phyloP scores from a whole-genome alignment of 805 yeast species.

The Candida silvicultrix region DNA sequence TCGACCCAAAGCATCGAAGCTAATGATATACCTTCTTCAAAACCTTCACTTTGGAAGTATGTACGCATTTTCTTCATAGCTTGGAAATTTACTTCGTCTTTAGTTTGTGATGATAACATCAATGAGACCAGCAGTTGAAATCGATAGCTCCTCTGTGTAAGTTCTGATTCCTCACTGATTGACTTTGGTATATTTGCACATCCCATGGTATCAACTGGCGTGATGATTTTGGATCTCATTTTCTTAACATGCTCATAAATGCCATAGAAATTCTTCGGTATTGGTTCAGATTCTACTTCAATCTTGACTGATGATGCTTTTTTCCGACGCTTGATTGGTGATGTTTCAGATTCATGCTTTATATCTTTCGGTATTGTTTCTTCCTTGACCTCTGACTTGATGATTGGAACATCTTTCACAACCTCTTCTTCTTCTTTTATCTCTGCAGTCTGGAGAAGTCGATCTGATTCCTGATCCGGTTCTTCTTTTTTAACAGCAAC shows the following conservation, averaged over 20 bases:
- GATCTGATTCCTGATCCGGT: too few relatives aligned
- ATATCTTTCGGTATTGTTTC: background rate
- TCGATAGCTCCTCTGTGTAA: constrained; percentile 37
- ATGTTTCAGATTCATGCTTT: background rate
- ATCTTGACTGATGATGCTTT: background rate
- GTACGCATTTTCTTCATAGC: constrained; percentile 61
- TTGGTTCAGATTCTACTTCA: background rate
- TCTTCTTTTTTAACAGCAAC: background rate
- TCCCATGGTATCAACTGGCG: constrained; percentile 90
- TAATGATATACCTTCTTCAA: constrained; percentile 48
- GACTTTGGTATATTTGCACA: constrained; percentile 56
- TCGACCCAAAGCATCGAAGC: constrained; percentile 44
- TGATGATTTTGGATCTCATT: constrained; percentile 59
- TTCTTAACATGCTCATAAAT: constrained; percentile 54
- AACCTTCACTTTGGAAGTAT: constrained; percentile 35
- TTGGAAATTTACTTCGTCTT: constrained; percentile 74
- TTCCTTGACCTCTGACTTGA: constrained; percentile 4
- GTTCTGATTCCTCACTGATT: constrained; percentile 21
- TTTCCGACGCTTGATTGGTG: constrained; percentile 6
- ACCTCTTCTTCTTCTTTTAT: background rate
- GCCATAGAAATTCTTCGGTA: constrained; percentile 43
- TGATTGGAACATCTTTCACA: background rate
- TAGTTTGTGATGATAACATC: constrained; percentile 89
- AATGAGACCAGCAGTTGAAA: constrained; percentile 74
- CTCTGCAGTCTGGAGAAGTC: background rate